Evolutionary conservation across 495 filamentous ascomycete species (phyloP).

Genomic region (Aspergillus ostianus): DNA sequence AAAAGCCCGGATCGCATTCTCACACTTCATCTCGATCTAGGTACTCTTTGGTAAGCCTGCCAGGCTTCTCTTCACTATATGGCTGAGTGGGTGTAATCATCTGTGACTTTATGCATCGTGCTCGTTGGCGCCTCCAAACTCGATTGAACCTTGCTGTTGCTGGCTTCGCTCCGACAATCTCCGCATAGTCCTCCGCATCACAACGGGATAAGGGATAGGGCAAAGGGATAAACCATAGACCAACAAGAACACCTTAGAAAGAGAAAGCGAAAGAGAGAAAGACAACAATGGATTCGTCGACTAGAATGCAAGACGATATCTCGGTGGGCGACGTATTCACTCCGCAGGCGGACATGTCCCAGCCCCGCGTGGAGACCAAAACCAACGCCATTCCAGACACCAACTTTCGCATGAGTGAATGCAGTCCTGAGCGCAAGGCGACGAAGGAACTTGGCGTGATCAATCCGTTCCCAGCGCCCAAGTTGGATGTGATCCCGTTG

Average conservation of each 20-base stretch:
- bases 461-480: constrained; percentile 24
- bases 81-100: constrained; percentile 24
- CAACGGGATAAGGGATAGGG: background rate
- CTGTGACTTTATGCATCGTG: constrained; percentile 13
- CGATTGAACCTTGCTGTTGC: constrained; percentile 7
- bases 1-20: background rate
- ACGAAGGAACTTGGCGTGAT: constrained; percentile 15
- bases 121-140: constrained; percentile 3
- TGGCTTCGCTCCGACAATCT: constrained; percentile 2
- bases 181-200: background rate
- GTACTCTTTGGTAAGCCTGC: constrained; percentile 17
- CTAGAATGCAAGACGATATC: constrained; percentile 33
- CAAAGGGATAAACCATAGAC: background rate
- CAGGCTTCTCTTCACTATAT: constrained; percentile 22
- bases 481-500: constrained; percentile 26
- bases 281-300: constrained; percentile 24
- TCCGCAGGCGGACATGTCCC: constrained; percentile 41
- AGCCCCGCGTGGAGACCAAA: constrained; percentile 24
- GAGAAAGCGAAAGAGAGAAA: background rate
- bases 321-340: constrained; percentile 48
- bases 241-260: background rate
- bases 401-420: constrained; percentile 33
- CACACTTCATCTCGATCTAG: constrained; percentile 9
- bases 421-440: constrained; percentile 28
- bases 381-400: constrained; percentile 25